These are phyloP conservation scores for Globisporangium canariense DNA, from an alignment of 352 stramenopile species.

Conservation along the genomic window DNA sequence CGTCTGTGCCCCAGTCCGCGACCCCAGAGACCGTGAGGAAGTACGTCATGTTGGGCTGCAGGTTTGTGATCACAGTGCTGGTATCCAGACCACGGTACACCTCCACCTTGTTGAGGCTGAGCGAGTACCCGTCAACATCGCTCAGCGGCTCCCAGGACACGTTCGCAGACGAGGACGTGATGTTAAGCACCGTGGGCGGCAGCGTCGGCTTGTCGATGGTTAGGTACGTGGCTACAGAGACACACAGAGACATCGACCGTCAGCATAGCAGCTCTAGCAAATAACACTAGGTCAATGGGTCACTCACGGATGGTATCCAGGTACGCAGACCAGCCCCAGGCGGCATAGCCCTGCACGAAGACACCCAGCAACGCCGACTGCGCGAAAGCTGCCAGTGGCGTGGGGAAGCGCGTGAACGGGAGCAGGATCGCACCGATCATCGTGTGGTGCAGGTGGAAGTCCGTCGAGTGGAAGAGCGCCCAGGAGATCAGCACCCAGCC, in stretches of 20 bases:
- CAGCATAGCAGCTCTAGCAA: background rate
- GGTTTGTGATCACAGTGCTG: slow-evolving; percentile 28
- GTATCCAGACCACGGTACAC: slow-evolving; percentile 58
- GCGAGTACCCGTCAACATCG: slow-evolving; percentile 61
- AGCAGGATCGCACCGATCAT: slow-evolving; percentile 64
- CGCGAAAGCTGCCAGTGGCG: slow-evolving; percentile 41
- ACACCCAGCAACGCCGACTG: slow-evolving; percentile 51
- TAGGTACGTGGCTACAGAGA: slow-evolving; percentile 51
- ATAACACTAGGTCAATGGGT: background rate
- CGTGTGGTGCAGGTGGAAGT: slow-evolving; percentile 74
- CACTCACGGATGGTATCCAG: slow-evolving; percentile 60
- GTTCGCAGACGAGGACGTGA: slow-evolving; percentile 35
- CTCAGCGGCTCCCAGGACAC: slow-evolving; percentile 50
- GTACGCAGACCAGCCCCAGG: slow-evolving; percentile 73
- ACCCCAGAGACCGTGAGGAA: slow-evolving; percentile 70
- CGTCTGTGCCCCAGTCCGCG: slow-evolving; percentile 57
- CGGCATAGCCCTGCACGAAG: slow-evolving; percentile 74
- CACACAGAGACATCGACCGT: background rate
- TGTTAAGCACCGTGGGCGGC: slow-evolving; percentile 31
- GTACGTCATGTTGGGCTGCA: slow-evolving; percentile 71
- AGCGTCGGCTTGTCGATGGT: slow-evolving; percentile 38
- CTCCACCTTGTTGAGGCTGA: slow-evolving; percentile 73
- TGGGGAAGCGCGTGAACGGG: slow-evolving; percentile 69
- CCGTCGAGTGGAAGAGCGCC: slow-evolving; percentile 50
- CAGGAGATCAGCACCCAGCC: slow-evolving; percentile 42